phyloP scores from a whole-genome alignment of 805 yeast species.

The Helenozyma baotianmanensis region DNA sequence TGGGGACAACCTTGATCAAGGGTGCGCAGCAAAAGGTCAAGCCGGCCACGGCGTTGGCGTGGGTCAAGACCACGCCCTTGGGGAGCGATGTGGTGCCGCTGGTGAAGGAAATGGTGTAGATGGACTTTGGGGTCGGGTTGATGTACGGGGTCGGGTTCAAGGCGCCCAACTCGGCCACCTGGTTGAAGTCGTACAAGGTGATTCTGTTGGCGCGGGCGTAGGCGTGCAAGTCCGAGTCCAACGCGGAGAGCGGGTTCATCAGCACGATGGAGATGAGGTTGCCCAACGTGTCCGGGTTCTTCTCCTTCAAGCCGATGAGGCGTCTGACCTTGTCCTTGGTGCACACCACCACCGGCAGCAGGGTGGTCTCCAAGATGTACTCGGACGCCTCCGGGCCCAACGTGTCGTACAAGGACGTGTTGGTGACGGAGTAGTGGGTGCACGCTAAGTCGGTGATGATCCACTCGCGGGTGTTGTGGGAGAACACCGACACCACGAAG shows the following conservation, averaged over 20 bases:
- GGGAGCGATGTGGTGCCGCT: conserved; percentile 67
- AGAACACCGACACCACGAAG: conserved; percentile 30
- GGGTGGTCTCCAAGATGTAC: conserved; percentile 30
- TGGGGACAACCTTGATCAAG: conserved; percentile 1
- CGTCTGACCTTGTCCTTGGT: conserved; percentile 47
- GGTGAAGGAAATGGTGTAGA: conserved; percentile 40
- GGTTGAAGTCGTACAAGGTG: conserved; percentile 21
- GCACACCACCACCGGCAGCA: conserved; percentile 22
- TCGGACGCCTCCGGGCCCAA: conserved; percentile 32
- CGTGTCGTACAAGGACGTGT: conserved; percentile 39
- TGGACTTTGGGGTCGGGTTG: conserved; percentile 29
- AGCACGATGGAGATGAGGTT: conserved; percentile 50
- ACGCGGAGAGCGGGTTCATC: conserved; percentile 36
- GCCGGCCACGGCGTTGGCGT: conserved; percentile 11
- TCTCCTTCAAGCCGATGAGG: conserved; percentile 43
- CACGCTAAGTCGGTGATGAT: conserved; percentile 33
- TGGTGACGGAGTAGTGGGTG: conserved; percentile 28
- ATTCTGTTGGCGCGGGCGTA: conserved; percentile 16
- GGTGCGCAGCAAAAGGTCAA: conserved; percentile 8
- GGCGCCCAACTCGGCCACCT: conserved; percentile 39
- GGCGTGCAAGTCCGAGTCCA: conserved; percentile 10
- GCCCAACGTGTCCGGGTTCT: conserved; percentile 26
- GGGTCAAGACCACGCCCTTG: conserved; percentile 62
- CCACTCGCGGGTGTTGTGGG: conserved; percentile 37
- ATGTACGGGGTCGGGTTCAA: conserved; percentile 21